Base-by-base conservation (phyloP, 2,329 filamentous ascomycete genomes). In the Alternaria viburni region DNA sequence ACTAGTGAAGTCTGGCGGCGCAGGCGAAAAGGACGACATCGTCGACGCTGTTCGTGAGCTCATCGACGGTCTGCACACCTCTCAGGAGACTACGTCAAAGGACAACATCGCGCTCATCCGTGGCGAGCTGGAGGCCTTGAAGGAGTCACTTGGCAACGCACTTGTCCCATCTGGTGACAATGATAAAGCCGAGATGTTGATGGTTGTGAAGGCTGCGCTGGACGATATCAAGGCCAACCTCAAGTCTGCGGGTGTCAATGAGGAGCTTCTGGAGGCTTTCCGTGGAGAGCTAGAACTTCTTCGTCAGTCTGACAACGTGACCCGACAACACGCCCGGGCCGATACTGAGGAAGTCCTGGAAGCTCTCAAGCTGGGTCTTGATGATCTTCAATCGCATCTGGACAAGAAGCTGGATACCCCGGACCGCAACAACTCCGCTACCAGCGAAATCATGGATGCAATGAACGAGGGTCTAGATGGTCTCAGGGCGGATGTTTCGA, bases 401-500 rank as follows among this genome's bases (percentile, higher is more conserved):
- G 83, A 85, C 61, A 84, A 84, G 65, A 85, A 84, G 74, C 83
- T 88, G 45, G 84, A 86, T 60, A 84, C 81, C 13, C 83, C 83
- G 4, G 86, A 89, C 51, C 85, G 81, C 57, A 82, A 85, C 25
- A 76, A 85, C 54, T 84, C 84, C 17, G 83, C 85, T 56, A 87
- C 86, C 19, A 83, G 82, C 54, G 87, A 90, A 65, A 81, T 90
- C 21, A 81, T 90, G 7, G 88, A 90, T 68, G 86, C 86, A 8
- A 82, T 90, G 66, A 86, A 88, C 59, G 87, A 90, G 51, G 93
- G 93, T 2, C 85, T 97, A 41, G 91, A 92, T 64, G 87, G 86
- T 46, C 85, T 97, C 32, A 88, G 93, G 6, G 85, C 87, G 15
- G 94, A 97, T 69, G 87, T 97, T 54, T 84, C 87, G 67, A 90